phyloP scores from a whole-genome alignment of 1,284 basidiomycete species.

The Cutaneotrichosporon cyanovorans region DNA sequence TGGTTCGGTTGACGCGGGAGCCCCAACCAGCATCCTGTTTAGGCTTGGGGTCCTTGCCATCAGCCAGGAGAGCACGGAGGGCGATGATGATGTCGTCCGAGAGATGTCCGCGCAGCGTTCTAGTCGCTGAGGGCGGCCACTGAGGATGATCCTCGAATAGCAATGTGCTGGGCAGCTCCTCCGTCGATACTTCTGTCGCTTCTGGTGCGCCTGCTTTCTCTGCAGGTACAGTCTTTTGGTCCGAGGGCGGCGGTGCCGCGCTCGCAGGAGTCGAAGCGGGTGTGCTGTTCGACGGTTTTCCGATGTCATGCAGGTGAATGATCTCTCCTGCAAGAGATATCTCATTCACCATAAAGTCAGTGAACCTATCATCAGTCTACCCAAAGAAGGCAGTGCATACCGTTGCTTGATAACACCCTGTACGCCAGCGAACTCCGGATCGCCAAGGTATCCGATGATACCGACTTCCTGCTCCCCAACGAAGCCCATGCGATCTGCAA shows the following conservation, averaged over 20 bases:
- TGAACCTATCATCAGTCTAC: conserved; percentile 59
- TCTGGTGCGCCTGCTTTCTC: no score
- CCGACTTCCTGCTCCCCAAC: conserved; percentile 79
- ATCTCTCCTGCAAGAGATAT: conserved; percentile 71
- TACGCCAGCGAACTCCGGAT: conserved; percentile 58
- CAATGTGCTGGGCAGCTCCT: conserved; percentile 19
- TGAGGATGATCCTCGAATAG: conserved; percentile 43
- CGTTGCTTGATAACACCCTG: conserved; percentile 91
- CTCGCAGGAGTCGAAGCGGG: no score
- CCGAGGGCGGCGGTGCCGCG: no score
- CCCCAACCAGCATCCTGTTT: conserved; percentile 48
- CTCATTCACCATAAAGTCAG: conserved; percentile 88
- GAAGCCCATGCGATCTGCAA: conserved; percentile 26
- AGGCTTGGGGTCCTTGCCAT: conserved; percentile 67
- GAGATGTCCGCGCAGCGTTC: conserved; percentile 56
- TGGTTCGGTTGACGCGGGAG: conserved; percentile 28
- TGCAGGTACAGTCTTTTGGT: no score
- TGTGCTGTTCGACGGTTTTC: conserved; percentile 47
- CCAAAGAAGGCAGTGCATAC: conserved; percentile 46
- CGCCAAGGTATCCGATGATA: conserved; percentile 77
- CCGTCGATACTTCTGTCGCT: no score
- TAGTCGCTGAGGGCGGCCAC: conserved; percentile 61
- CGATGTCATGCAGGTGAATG: conserved; percentile 67
- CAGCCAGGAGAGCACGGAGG: conserved; percentile 63
- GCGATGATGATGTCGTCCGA: conserved; percentile 56